Percentiles rank a stretch among this genome's conserved stretches.
Evolutionary conservation across 148 eudicot species (phyloP).

Genomic region (Cornus controversa): DNA sequence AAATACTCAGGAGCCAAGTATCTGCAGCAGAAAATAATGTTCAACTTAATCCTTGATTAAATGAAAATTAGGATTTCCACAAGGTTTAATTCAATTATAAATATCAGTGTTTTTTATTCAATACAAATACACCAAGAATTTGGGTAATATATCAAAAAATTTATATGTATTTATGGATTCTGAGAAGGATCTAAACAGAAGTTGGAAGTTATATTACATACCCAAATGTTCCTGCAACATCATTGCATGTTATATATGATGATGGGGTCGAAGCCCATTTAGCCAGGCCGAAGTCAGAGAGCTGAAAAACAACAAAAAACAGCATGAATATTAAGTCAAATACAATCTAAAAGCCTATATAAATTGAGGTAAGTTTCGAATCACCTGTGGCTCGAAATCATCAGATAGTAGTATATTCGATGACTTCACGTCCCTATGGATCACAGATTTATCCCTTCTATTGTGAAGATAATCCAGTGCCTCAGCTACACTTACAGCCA

Average conservation of each 20-base stretch:
- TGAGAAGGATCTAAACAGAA: neutral
- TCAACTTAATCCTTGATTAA: no score
- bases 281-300: slow-evolving; percentile 93
- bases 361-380: neutral
- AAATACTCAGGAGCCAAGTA: slow-evolving; percentile 98
- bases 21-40: slow-evolving; percentile 44
- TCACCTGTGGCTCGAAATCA: slow-evolving; percentile 88
- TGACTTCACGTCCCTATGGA: slow-evolving; percentile 96
- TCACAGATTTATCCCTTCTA: slow-evolving; percentile 48
- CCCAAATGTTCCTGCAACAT: slow-evolving; percentile 98
- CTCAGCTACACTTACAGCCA: slow-evolving; percentile 87
- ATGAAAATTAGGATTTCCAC: no score
- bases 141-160: no score
- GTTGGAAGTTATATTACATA: slow-evolving; percentile 32
- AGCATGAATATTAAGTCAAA: slow-evolving; percentile 4
- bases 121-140: no score
- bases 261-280: slow-evolving; percentile 58
- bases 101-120: neutral
- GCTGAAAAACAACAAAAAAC: slow-evolving; percentile 44
- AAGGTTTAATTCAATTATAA: no score
- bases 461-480: slow-evolving; percentile 77
- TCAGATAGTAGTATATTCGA: slow-evolving; percentile 86
- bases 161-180: neutral
- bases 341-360: neutral
- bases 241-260: slow-evolving; percentile 57